phyloP scores from a whole-genome alignment of 441 rosid genomes.

The Manihot esculenta region DNA sequence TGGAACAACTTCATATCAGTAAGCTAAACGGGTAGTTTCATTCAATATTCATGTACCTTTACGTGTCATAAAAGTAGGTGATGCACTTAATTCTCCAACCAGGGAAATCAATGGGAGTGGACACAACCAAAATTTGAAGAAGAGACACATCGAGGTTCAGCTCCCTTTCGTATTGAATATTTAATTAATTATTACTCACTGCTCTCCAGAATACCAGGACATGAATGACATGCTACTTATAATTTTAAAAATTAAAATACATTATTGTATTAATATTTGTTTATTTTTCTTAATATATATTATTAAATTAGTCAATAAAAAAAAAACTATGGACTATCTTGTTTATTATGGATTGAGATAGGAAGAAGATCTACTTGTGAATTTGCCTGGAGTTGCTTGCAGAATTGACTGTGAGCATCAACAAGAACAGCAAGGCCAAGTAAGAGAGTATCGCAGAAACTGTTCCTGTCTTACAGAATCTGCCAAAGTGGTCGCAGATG shows the following conservation, averaged over 20 bases:
- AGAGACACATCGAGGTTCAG: not conserved
- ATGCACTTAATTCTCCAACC: not conserved
- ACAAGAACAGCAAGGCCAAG: constrained; percentile 29
- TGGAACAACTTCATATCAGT: too few relatives aligned
- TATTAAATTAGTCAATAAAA: too few relatives aligned
- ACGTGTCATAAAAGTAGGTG: not conserved
- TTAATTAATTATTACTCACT: too few relatives aligned
- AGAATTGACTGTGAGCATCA: constrained; percentile 46
- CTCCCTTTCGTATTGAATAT: not conserved
- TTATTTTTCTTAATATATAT: not conserved
- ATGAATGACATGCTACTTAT: too few relatives aligned
- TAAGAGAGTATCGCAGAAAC: constrained; percentile 35
- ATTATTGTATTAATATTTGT: not conserved
- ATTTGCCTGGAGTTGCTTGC: constrained; percentile 44
- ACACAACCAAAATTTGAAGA: not conserved
- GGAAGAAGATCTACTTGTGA: constrained; percentile 23
- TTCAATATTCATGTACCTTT: too few relatives aligned
- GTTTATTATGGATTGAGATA: too few relatives aligned
- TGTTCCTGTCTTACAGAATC: constrained; percentile 41
- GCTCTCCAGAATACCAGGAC: too few relatives aligned
- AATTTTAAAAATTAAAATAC: too few relatives aligned
- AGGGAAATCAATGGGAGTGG: not conserved
- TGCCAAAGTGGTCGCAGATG: constrained; percentile 45
- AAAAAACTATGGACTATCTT: too few relatives aligned
- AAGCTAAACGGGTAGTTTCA: too few relatives aligned